phyloP scores from a whole-genome alignment of 257 asterid genomes.

The Sherardia arvensis region DNA sequence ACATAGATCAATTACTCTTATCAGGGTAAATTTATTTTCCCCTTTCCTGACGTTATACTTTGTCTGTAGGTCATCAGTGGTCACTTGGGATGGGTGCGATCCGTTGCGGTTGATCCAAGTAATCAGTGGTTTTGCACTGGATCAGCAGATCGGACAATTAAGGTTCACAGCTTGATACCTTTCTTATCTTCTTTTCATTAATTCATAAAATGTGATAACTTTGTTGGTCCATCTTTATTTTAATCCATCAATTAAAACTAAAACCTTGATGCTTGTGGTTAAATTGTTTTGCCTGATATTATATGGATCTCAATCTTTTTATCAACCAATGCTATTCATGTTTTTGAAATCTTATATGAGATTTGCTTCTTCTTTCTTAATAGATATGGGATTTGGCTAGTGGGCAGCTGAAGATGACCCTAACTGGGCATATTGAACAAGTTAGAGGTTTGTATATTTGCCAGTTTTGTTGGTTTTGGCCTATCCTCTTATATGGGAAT shows the following conservation, averaged over 20 bases:
- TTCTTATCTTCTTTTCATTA: background rate
- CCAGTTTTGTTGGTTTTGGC: background rate
- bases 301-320: background rate
- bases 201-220: background rate
- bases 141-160: conserved; percentile 91
- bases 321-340: background rate
- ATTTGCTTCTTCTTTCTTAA: conserved; percentile 6
- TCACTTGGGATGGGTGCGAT: conserved; percentile 83
- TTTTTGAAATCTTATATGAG: background rate
- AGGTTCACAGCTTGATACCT: conserved; percentile 27
- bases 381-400: conserved; percentile 92
- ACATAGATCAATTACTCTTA: too few species aligned
- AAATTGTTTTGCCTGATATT: background rate
- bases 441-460: conserved; percentile 48
- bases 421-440: conserved; percentile 92
- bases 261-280: background rate
- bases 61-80: conserved; percentile 89
- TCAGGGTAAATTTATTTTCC: background rate
- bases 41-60: conserved; percentile 6
- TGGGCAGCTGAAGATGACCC: conserved; percentile 75
- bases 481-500: background rate
- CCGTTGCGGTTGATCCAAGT: conserved; percentile 92
- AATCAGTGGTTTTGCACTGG: conserved; percentile 88
- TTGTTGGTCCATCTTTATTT: background rate
- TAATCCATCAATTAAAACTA: background rate